Base-by-base conservation (phyloP, 805 yeast genomes). In the Cyberlindnera mrakii region DNA sequence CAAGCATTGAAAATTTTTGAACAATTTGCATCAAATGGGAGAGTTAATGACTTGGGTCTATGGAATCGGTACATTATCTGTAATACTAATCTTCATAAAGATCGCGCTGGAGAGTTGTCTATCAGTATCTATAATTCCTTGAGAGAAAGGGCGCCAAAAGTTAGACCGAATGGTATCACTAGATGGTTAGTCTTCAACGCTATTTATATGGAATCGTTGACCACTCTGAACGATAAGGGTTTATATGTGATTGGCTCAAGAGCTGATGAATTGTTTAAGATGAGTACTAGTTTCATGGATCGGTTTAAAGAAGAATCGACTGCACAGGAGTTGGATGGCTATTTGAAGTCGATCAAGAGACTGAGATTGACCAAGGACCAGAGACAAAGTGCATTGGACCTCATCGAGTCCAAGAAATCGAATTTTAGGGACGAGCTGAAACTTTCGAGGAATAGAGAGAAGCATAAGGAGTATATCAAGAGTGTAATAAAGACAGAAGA, bases 161-260 rank as follows among this genome's bases (percentile, higher is more conserved):
- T 43, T 23, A 19, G n/a, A 29, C 58, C 44, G 33, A 49, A 32
- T 16, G 46, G 47, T 29, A 33, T 47, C 9, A 53, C 59, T 1
- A 45, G 55, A 31, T 54, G 52, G 27, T 51, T 55, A 47, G 55
- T 56, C 0, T 53, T 54, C 40, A 47, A 48, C 16, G 39, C 51
- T 4, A 53, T 56, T 6, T 56, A 51, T 37, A 35, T 47, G 3
- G 49, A 54, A 35, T 50, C 59, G 0, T 29, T 54, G 25, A 45
- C 44, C 2, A 33, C 9, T 5, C 14, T 53, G 36, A 56, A 52
- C 27, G 58, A 53, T 20, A 48, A 48, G 34, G 57, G 56, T 5
- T 37, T 42, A 4, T 41, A 43, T 18, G 49, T 49, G 7, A 49
- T 53, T 31, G 60, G 57, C 3, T 37, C 44, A 16, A 33, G 44